A percentile compares a stretch with the other conserved stretches of the same genome.
Conservation (phyloP, 352 stramenopile species). For the Phytopythium litorale region DNA sequence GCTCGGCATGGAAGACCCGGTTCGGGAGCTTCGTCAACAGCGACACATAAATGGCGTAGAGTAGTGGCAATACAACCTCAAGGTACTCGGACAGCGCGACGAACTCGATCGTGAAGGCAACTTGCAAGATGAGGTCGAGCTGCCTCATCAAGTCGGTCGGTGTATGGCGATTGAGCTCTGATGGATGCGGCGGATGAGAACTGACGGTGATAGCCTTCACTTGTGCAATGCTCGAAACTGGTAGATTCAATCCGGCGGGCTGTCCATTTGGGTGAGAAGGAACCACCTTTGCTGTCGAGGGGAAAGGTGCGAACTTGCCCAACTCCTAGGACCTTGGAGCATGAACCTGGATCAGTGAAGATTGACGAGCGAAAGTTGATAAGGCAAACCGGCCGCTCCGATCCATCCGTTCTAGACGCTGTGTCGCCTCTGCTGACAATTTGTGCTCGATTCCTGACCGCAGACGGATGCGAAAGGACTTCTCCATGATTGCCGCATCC, state of each 20-base stretch:
- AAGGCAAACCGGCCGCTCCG: no score
- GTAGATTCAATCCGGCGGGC: no score
- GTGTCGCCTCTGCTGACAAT: not conserved
- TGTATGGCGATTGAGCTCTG: not conserved
- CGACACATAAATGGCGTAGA: constrained; percentile 25
- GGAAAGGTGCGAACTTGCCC: no score
- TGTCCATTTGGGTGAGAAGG: no score
- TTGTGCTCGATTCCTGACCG: not conserved
- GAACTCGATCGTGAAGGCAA: constrained; percentile 34
- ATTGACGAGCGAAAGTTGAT: not conserved
- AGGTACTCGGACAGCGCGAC: constrained; percentile 33
- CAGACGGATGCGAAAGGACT: not conserved
- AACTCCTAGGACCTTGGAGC: no score
- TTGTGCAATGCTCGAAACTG: no score
- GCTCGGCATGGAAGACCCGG: constrained; percentile 27
- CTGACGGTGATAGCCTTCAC: no score
- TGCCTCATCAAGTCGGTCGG: not conserved
- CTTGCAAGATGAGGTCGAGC: constrained; percentile 5
- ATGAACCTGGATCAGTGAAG: no score
- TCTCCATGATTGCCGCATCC: not conserved
- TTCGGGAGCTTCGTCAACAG: constrained; percentile 24
- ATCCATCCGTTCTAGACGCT: not conserved
- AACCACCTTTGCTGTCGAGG: no score
- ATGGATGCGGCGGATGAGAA: not conserved
- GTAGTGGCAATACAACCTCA: constrained; percentile 27